Conservation (phyloP, 306 rosid genomes). For the Rosa lucieae region DNA sequence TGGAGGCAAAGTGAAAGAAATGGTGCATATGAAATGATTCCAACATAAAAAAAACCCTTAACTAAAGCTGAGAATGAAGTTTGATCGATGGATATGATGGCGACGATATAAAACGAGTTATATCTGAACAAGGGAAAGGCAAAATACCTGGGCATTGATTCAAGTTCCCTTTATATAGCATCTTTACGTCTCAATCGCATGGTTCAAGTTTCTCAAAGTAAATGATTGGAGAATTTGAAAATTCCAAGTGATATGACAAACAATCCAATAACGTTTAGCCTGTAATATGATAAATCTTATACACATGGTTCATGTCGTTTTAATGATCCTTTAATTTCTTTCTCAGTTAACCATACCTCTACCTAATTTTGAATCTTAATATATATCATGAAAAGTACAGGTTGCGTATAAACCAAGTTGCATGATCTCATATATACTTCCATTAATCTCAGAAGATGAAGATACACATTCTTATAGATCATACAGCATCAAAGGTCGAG, state of each 20-base stretch:
- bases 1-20: background rate
- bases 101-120: background rate
- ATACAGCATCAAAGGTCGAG: background rate
- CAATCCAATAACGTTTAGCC: background rate
- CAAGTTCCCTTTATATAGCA: constrained; percentile 33
- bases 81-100: background rate
- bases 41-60: background rate
- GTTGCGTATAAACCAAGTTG: background rate
- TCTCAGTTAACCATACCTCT: background rate
- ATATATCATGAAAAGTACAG: background rate
- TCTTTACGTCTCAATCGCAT: background rate
- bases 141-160: constrained; percentile 39
- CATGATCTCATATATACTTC: background rate
- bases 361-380: background rate
- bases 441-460: background rate
- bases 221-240: background rate
- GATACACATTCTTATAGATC: background rate
- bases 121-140: background rate
- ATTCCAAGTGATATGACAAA: background rate
- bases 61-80: background rate
- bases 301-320: background rate
- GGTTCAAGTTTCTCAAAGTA: background rate
- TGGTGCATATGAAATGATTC: background rate
- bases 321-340: background rate
- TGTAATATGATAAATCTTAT: background rate